Base-by-base conservation (phyloP, 345 rosid genomes). In the Camelina neglecta region DNA sequence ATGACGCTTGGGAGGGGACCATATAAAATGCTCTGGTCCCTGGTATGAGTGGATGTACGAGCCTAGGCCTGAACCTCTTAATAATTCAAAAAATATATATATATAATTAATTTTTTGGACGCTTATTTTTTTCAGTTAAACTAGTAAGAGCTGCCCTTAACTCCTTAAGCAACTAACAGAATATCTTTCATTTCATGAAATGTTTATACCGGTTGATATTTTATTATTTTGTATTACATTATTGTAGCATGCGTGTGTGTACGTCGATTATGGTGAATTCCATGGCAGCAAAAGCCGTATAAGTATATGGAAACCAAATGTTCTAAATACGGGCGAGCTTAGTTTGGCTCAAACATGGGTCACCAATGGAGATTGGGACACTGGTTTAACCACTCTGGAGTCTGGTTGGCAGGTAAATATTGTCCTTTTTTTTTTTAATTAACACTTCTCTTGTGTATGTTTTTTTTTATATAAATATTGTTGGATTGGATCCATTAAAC, bases 331-430 rank as follows among this genome's bases (percentile, higher is more conserved):
- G 50, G 78, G 29, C 67, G 89, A 88, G 51, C 84, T 88, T 79
- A 88, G 92, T 80, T 61, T 88, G 79, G 85, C 89, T 57, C 92
- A 88, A 74, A 77, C 86, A 38, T 88, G 92, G 92, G 74, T 88
- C 79, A 42, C 82, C 86, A 45, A 33, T 67, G 87, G 87, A 47
- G 75, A 85, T 45, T 18, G 31, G 42, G 75, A 71, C 68, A 57
- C 36, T 33, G 87, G 81, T 78, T 83, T 87, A 70, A 87, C 82
- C 47, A 81, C 83, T 64, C 75, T 87, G 56, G 91, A 87, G 58
- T 88, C 88, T 74, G 92, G 92, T 66, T 88, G 89, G 92, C 92
- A 88, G 89, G 84, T 81, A 60, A 21, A 1, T 42, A 20, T 13
- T 36, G 29, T 36, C 38, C 29, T 26, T 3, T 26, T 3, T 3